A percentile compares a stretch with the other conserved stretches of the same genome.
phyloP scores from a whole-genome alignment of 164 flowering plant genomes.

The Aristolochia fimbriata region DNA sequence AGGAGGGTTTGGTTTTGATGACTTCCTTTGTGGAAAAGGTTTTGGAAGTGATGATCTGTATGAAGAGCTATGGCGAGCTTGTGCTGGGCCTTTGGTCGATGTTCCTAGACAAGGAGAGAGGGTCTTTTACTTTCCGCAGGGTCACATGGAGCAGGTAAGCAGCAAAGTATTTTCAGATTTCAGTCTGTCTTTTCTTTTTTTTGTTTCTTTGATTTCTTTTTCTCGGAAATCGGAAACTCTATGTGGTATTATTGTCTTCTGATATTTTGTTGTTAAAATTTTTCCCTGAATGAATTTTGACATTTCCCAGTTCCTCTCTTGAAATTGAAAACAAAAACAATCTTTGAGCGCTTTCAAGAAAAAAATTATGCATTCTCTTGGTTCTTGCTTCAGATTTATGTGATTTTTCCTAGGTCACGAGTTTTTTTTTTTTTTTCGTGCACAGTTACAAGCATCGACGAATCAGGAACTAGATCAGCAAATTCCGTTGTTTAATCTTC shows the following conservation, averaged over 20 bases:
- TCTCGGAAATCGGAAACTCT: no score
- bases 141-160: conserved; percentile 87
- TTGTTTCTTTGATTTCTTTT: not conserved
- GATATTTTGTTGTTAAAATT: no score
- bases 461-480: conserved; percentile 64
- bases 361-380: no score
- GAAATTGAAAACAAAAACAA: no score
- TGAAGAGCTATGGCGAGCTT: conserved; percentile 73
- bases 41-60: conserved; percentile 36
- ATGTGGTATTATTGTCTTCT: no score
- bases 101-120: conserved; percentile 50
- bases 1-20: not conserved
- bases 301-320: no score
- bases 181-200: conserved; percentile 2
- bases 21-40: conserved; percentile 4
- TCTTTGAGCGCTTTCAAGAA: no score
- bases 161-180: not conserved
- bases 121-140: conserved; percentile 85
- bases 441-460: conserved; percentile 72
- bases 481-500: conserved; percentile 49
- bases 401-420: not conserved
- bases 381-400: not conserved
- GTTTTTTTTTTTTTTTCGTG: not conserved
- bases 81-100: conserved; percentile 91
- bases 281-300: no score